Evolutionary conservation across 257 asterid species (phyloP).

Genomic region (Nicotiana noctiflora): DNA sequence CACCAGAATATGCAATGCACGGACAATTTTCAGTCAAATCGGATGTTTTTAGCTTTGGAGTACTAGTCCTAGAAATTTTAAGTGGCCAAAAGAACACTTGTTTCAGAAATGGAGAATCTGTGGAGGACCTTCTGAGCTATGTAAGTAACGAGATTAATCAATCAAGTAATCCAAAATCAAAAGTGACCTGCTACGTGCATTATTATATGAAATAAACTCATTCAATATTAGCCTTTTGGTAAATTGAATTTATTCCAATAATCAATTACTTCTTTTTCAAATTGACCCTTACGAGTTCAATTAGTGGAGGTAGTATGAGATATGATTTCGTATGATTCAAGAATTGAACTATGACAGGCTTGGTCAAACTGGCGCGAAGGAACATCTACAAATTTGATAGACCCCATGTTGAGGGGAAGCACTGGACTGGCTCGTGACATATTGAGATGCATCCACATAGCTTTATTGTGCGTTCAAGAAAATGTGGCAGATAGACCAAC

Average conservation of each 20-base stretch:
- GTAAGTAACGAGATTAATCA: not conserved
- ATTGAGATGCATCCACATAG: constrained; percentile 19
- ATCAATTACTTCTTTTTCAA: not conserved
- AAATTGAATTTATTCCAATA: too few relatives aligned
- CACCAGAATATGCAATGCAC: constrained; percentile 12
- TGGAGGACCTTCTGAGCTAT: not conserved
- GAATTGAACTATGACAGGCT: not conserved
- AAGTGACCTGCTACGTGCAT: not conserved
- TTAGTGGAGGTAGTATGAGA: too few relatives aligned
- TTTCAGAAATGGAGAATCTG: not conserved
- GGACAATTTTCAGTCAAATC: constrained; percentile 14
- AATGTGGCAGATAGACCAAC: constrained; percentile 21
- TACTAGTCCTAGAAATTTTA: constrained; percentile 17
- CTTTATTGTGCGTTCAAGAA: constrained; percentile 29
- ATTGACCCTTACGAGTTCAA: not conserved
- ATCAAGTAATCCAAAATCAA: not conserved
- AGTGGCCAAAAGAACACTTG: not conserved
- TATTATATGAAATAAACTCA: too few relatives aligned
- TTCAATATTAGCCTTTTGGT: too few relatives aligned
- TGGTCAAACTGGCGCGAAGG: constrained; percentile 7
- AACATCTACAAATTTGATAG: constrained; percentile 11
- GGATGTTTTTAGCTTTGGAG: constrained; percentile 25
- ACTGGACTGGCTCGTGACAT: constrained; percentile 10
- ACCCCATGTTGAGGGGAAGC: not conserved
- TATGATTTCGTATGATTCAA: not conserved